These are phyloP conservation scores for Exophiala phaeomuriformis DNA, from an alignment of 2,329 filamentous ascomycete species.

Conservation along the genomic window DNA sequence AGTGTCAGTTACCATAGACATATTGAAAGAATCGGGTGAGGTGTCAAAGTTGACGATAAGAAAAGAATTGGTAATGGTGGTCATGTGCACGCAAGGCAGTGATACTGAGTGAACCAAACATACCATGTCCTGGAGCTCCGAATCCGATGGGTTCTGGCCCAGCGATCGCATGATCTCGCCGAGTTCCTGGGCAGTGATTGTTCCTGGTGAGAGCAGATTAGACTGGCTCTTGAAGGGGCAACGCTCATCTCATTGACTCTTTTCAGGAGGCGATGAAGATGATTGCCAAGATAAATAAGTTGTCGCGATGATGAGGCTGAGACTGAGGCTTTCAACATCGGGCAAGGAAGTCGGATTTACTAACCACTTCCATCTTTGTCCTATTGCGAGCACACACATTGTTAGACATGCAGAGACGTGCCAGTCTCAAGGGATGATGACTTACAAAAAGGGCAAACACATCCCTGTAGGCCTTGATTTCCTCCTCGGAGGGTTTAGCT, in stretches of 20 bases:
- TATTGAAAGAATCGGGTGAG: neutral
- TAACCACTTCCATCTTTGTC: constrained; percentile 32
- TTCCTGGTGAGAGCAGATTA: constrained; percentile 38
- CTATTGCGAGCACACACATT: constrained; percentile 17
- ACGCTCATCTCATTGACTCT: too few species aligned
- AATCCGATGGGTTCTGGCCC: constrained; percentile 55
- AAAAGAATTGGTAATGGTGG: neutral
- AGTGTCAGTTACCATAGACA: neutral
- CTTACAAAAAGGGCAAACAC: constrained; percentile 32
- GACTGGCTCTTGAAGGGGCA: neutral
- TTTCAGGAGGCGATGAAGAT: neutral
- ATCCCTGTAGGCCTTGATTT: constrained; percentile 28
- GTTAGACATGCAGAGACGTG: neutral
- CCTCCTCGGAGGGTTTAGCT: constrained; percentile 24
- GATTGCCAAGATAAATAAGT: neutral
- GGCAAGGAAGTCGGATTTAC: neutral
- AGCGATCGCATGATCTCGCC: constrained; percentile 58
- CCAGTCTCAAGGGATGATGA: neutral
- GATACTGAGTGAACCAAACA: neutral
- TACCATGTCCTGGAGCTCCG: constrained; percentile 55
- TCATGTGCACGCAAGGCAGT: neutral
- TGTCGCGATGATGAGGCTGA: neutral
- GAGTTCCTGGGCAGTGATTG: constrained; percentile 58
- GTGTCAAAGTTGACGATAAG: neutral
- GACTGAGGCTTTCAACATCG: too few species aligned